These are phyloP conservation scores for Anaeromyces robustus DNA, from an alignment of 192 early-diverging fungal genomes.

Conservation along the genomic window DNA sequence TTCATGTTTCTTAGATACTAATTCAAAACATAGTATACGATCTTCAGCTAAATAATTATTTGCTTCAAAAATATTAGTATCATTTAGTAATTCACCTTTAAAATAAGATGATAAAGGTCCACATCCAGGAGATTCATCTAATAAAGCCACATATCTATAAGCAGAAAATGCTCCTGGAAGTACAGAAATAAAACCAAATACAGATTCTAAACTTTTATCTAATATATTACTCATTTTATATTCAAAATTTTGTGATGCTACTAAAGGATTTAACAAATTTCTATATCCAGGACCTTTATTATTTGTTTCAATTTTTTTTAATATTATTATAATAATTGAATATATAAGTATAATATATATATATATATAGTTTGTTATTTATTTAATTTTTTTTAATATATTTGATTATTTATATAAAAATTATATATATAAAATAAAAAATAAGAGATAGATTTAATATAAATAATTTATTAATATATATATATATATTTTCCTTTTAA, in stretches of 20 bases:
- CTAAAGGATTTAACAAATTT: constrained; percentile 54
- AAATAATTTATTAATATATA: too few relatives aligned
- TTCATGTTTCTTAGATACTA: constrained; percentile 51
- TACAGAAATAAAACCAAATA: constrained; percentile 90
- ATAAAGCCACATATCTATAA: constrained; percentile 55
- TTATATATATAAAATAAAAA: too few relatives aligned
- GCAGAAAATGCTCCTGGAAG: constrained; percentile 76
- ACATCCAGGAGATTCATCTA: constrained; percentile 31
- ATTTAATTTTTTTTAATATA: too few relatives aligned
- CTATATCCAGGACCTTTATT: constrained; percentile 11
- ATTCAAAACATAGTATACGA: constrained; percentile 65
- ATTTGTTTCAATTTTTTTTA: background rate
- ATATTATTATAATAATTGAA: too few relatives aligned
- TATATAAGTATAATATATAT: too few relatives aligned
- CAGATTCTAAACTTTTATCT: constrained; percentile 69
- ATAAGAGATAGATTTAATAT: too few relatives aligned
- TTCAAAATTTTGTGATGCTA: constrained; percentile 70
- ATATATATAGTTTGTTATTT: too few relatives aligned
- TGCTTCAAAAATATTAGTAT: constrained; percentile 42
- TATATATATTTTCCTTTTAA: too few relatives aligned
- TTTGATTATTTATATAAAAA: too few relatives aligned
- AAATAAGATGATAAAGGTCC: constrained; percentile 62
- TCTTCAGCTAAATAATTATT: constrained; percentile 33
- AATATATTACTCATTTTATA: constrained; percentile 58
- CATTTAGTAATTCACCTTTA: constrained; percentile 48